A percentile compares a stretch with the other conserved stretches of the same genome.
phyloP scores from a whole-genome alignment of 345 rosid species.

The Arabis hirsuta region DNA sequence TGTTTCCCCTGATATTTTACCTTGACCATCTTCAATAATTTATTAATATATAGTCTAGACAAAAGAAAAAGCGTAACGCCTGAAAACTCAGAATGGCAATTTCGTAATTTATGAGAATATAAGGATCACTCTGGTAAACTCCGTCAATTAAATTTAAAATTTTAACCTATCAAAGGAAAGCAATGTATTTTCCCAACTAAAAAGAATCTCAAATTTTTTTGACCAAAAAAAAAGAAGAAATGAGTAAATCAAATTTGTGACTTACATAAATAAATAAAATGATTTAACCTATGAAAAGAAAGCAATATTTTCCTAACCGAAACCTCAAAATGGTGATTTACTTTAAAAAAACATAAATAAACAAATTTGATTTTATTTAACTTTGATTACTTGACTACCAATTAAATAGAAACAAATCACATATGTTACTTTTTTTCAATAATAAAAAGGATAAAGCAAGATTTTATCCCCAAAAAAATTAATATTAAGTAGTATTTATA shows the following conservation, averaged over 20 bases:
- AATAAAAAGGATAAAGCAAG: constrained; percentile 5
- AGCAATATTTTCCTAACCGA: not conserved
- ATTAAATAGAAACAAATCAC: too few species aligned
- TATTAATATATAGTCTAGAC: not conserved
- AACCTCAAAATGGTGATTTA: not conserved
- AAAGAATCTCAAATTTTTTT: not conserved
- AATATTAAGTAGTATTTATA: not conserved
- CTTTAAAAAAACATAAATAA: too few species aligned
- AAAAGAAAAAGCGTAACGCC: constrained; percentile 15
- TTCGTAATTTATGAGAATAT: not conserved
- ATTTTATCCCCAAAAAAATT: not conserved
- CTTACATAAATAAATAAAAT: too few species aligned
- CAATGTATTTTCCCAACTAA: not conserved
- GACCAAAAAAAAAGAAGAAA: too few species aligned
- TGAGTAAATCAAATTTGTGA: too few species aligned
- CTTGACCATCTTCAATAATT: constrained; percentile 23
- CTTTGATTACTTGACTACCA: too few species aligned
- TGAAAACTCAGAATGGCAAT: not conserved
- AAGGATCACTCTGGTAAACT: not conserved
- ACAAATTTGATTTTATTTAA: too few species aligned
- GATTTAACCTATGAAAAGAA: not conserved
- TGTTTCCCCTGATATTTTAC: not conserved
- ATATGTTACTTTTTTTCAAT: too few species aligned
- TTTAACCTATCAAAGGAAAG: not conserved
- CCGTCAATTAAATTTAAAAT: not conserved